A percentile compares a stretch with the other conserved stretches of the same genome.
Evolutionary conservation across 768 basidiomycete genomes (phyloP).

Genomic region (Psilocybe cyanescens): DNA sequence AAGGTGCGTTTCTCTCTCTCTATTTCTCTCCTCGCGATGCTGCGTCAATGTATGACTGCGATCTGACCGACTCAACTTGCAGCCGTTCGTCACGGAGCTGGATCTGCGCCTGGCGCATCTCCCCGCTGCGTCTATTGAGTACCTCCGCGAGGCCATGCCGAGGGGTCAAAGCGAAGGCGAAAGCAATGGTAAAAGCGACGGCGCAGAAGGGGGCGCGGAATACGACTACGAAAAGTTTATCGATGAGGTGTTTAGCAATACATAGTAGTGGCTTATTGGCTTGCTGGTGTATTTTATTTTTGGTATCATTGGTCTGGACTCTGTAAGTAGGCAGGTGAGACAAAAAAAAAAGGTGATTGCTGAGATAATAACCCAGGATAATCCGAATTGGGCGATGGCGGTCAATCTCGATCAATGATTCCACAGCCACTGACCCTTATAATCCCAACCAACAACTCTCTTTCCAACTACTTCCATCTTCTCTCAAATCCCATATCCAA

Average conservation of each 20-base stretch:
- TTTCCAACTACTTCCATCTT: conserved; percentile 29
- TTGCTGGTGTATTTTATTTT: not conserved
- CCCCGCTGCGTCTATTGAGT: conserved; percentile 75
- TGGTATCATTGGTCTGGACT: not conserved
- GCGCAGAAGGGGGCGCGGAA: conserved; percentile 54
- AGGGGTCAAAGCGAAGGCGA: conserved; percentile 47
- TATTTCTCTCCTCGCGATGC: too few relatives aligned
- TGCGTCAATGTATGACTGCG: conserved; percentile 2
- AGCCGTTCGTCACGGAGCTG: conserved; percentile 93
- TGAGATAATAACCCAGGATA: conserved; percentile 19
- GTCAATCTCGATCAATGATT: conserved; percentile 22
- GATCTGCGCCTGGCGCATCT: conserved; percentile 87
- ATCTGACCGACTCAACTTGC: conserved; percentile 21
- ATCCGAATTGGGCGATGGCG: conserved; percentile 20
- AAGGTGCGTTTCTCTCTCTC: conserved; percentile 55
- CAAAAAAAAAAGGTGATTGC: conserved; percentile 14
- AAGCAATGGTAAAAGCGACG: conserved; percentile 36
- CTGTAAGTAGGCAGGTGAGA: too few relatives aligned
- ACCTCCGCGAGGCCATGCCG: conserved; percentile 85
- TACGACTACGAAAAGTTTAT: conserved; percentile 88
- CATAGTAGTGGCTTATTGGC: not conserved
- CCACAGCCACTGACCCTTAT: conserved; percentile 22
- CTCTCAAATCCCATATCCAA: conserved; percentile 21
- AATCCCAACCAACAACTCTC: conserved; percentile 7
- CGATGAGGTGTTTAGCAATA: conserved; percentile 67